Evolutionary conservation across 306 rosid species (phyloP).

Genomic region (Malus fusca): DNA sequence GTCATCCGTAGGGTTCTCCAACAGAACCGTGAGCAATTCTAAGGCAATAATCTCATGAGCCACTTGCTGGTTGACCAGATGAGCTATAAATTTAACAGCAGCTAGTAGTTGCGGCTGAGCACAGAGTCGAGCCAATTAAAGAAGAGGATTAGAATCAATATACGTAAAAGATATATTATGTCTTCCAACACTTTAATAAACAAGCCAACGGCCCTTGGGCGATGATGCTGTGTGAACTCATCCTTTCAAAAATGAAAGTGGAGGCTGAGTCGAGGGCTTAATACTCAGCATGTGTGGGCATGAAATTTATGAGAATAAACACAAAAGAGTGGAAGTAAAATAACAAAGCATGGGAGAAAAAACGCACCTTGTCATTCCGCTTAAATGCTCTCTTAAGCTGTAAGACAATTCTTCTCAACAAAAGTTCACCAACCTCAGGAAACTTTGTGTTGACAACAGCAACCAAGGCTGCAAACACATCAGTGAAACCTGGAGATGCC

Average conservation of each 20-base stretch:
- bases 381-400: conserved; percentile 90
- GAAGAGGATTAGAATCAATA: not conserved
- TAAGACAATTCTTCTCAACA: conserved; percentile 80
- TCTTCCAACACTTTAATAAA: not conserved
- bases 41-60: conserved; percentile 88
- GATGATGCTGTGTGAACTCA: not conserved
- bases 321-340: not conserved
- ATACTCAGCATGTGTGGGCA: not conserved
- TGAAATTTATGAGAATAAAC: not conserved
- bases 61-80: conserved; percentile 88
- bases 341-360: not conserved
- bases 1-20: conserved; percentile 87
- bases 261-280: not conserved
- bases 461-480: conserved; percentile 86
- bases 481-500: conserved; percentile 92
- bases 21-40: conserved; percentile 80
- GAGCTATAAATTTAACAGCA: conserved; percentile 90
- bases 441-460: conserved; percentile 91
- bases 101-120: conserved; percentile 85
- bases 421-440: conserved; percentile 84
- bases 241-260: not conserved
- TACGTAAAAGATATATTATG: not conserved
- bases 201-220: not conserved
- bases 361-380: conserved; percentile 80
- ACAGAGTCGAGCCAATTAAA: conserved; percentile 16